Evolutionary conservation across 495 filamentous ascomycete genomes (phyloP).

Genomic region (Annulohypoxylon bovei): DNA sequence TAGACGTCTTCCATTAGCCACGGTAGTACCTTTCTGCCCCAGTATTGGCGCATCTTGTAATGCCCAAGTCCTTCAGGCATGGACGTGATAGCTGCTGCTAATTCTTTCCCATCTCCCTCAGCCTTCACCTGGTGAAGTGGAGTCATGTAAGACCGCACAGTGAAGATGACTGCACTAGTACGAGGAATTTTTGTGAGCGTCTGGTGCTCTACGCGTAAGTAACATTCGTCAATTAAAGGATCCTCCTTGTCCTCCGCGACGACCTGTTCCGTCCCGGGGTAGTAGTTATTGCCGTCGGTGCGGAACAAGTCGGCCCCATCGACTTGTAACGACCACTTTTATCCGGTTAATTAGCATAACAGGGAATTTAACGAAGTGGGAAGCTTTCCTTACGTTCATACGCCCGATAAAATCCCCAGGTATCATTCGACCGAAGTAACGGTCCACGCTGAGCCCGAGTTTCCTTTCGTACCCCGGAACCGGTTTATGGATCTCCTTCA

Average conservation of each 20-base stretch:
- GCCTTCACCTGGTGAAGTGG: constrained; percentile 68
- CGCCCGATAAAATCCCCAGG: constrained; percentile 62
- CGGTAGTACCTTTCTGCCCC: constrained; percentile 52
- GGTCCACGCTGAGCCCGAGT: constrained; percentile 73
- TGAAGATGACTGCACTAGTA: constrained; percentile 71
- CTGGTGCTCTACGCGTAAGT: constrained; percentile 73
- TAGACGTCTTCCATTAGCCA: constrained; percentile 27
- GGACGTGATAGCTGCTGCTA: constrained; percentile 73
- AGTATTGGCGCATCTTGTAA: constrained; percentile 70
- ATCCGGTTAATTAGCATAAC: background rate
- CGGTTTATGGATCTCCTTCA: constrained; percentile 66
- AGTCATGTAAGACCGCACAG: constrained; percentile 78
- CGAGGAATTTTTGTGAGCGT: constrained; percentile 74
- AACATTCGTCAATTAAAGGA: constrained; percentile 21
- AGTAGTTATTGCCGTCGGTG: constrained; percentile 35
- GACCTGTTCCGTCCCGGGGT: constrained; percentile 17
- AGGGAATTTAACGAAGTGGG: background rate
- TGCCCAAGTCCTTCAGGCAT: constrained; percentile 64
- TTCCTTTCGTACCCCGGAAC: constrained; percentile 70
- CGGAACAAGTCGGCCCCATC: constrained; percentile 36
- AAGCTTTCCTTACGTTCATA: constrained; percentile 50
- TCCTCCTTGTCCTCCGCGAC: constrained; percentile 21
- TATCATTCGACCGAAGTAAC: constrained; percentile 67
- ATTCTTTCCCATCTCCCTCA: constrained; percentile 67
- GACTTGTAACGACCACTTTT: constrained; percentile 36